Conservation (phyloP, 805 yeast genomes). For the Hanseniaspora taiwanica region DNA sequence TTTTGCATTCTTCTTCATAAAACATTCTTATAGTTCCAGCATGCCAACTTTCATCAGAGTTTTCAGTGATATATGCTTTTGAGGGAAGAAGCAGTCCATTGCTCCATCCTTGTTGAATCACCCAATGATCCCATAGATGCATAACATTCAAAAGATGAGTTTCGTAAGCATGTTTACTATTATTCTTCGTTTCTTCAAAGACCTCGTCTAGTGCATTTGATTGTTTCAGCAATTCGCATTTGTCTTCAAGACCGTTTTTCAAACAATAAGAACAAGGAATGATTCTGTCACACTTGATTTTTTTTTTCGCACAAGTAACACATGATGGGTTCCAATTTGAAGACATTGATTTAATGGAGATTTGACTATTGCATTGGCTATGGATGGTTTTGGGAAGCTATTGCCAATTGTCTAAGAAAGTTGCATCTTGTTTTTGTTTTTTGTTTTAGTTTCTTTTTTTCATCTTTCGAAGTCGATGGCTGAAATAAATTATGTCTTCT, state of each 20-base stretch:
- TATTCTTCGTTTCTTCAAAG: neutral
- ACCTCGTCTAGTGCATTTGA: no score
- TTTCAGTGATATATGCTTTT: neutral
- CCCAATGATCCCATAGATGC: slow-evolving; percentile 19
- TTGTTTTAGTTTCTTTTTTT: no score
- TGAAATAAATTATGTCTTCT: no score
- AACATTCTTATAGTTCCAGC: slow-evolving; percentile 1
- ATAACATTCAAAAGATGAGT: slow-evolving; percentile 13
- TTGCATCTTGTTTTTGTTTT: no score
- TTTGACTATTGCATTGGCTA: no score
- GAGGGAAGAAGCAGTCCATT: slow-evolving; percentile 7
- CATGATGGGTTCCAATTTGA: neutral
- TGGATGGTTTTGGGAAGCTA: no score
- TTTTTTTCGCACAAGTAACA: slow-evolving; percentile 16
- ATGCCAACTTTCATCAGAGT: neutral
- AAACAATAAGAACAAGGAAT: slow-evolving; percentile 22
- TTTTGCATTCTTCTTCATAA: slow-evolving; percentile 11
- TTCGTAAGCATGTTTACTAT: slow-evolving; percentile 7
- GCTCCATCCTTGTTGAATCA: slow-evolving; percentile 15
- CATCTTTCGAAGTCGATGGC: no score
- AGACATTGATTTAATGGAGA: neutral
- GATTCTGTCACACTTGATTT: slow-evolving; percentile 22
- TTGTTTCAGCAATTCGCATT: slow-evolving; percentile 9
- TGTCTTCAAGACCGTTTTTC: slow-evolving; percentile 16
- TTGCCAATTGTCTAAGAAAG: no score